Conservation (phyloP, 352 stramenopile genomes). For the Peronospora farinosa region DNA sequence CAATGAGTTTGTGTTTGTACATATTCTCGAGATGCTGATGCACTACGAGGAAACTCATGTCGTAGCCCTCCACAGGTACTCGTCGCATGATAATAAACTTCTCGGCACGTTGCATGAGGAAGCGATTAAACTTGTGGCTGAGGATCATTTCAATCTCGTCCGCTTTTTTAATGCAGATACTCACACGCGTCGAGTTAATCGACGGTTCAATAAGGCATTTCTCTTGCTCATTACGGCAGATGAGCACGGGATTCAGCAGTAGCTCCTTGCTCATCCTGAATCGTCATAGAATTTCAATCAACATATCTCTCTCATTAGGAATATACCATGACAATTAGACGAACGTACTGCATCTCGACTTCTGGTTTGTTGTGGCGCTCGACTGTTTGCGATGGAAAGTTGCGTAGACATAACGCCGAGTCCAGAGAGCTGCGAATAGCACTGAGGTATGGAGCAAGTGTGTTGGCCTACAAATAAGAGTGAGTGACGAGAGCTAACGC, state of each 20-base stretch:
- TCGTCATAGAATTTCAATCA: conserved; percentile 3
- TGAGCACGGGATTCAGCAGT: conserved; percentile 91
- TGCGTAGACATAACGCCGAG: conserved; percentile 88
- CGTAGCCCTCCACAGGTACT: conserved; percentile 88
- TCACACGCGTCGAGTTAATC: conserved; percentile 94
- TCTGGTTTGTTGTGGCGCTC: conserved; percentile 96
- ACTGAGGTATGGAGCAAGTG: conserved; percentile 89
- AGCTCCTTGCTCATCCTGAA: conserved; percentile 87
- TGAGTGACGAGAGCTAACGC: neutral
- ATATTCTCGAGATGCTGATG: conserved; percentile 92
- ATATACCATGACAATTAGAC: neutral
- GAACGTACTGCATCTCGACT: conserved; percentile 83
- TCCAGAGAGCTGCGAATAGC: conserved; percentile 90
- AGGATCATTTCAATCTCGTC: conserved; percentile 92
- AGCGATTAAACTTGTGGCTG: conserved; percentile 93
- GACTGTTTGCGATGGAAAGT: conserved; percentile 94
- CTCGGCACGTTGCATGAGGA: conserved; percentile 94
- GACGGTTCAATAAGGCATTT: conserved; percentile 91
- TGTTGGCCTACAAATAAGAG: conserved; percentile 48
- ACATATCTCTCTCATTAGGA: neutral
- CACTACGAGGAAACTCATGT: conserved; percentile 94
- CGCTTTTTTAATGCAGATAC: conserved; percentile 94
- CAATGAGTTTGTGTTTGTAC: conserved; percentile 95
- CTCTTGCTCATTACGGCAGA: conserved; percentile 91
- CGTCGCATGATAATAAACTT: conserved; percentile 94